Evolutionary conservation across 169 alveolate genomes (phyloP).

Genomic region (Toxoplasma gondii): DNA sequence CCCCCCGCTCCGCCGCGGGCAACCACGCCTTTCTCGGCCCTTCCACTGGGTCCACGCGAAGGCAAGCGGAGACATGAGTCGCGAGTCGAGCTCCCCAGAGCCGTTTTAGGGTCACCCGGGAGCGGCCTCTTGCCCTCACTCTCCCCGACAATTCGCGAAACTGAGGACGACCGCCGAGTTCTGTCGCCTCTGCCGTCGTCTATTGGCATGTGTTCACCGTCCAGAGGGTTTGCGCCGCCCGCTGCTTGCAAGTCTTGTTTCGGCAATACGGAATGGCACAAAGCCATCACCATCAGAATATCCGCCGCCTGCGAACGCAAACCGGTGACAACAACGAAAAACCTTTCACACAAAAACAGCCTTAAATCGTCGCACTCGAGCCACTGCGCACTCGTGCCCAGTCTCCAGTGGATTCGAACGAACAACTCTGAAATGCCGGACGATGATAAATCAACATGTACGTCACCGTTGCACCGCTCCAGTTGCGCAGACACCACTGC

Average conservation of each 20-base stretch:
- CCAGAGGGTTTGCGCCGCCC: not conserved
- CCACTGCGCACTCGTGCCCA: not conserved
- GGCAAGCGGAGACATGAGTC: too few species aligned
- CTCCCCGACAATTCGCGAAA: not conserved
- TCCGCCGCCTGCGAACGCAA: conserved; percentile 44
- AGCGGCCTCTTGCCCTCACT: not conserved
- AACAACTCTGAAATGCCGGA: not conserved
- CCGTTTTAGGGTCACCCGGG: too few species aligned
- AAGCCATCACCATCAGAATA: conserved; percentile 58
- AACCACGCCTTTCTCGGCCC: too few species aligned
- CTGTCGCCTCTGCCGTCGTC: not conserved
- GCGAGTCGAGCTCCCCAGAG: too few species aligned
- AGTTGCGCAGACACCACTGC: too few species aligned
- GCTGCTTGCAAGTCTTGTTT: conserved; percentile 43
- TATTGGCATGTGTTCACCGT: not conserved
- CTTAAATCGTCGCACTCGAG: not conserved
- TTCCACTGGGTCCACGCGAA: too few species aligned
- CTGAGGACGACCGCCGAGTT: not conserved
- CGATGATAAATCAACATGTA: too few species aligned
- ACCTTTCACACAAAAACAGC: not conserved
- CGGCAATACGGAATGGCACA: conserved; percentile 69
- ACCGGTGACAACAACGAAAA: not conserved
- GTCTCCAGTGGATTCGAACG: not conserved
- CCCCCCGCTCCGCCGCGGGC: too few species aligned
- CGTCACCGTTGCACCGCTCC: too few species aligned